Conservation (phyloP, 1,284 basidiomycete species). For the Cutaneotrichosporon cavernicola region DNA sequence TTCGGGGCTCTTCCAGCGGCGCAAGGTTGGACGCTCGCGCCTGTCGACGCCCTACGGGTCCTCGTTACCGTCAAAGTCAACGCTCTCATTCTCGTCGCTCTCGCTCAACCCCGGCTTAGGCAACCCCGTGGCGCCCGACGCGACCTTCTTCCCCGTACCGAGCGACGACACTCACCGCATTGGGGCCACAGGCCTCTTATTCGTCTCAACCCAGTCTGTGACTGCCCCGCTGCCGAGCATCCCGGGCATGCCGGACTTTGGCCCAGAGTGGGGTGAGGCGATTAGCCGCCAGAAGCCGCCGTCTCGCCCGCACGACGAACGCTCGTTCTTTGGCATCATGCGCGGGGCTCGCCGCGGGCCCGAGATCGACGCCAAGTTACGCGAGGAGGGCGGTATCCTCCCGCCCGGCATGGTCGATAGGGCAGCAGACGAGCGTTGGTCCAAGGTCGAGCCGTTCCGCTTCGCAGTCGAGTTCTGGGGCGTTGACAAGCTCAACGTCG, state of each 20-base stretch:
- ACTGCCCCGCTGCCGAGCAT: conserved; percentile 24
- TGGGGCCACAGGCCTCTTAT: conserved; percentile 66
- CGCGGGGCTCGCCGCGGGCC: conserved; percentile 34
- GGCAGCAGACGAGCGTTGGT: conserved; percentile 41
- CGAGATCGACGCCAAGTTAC: conserved; percentile 40
- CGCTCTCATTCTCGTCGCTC: conserved; percentile 25
- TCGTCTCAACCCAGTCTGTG: conserved; percentile 35
- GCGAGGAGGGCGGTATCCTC: conserved; percentile 24
- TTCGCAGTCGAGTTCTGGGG: conserved; percentile 89
- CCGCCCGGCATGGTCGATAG: conserved; percentile 23
- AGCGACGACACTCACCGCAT: conserved; percentile 73
- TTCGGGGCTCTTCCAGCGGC: conserved; percentile 25
- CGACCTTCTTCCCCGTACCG: conserved; percentile 67
- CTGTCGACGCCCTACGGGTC: conserved; percentile 9
- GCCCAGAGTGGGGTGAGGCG: conserved; percentile 33
- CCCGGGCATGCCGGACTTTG: conserved; percentile 44
- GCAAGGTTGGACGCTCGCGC: conserved; percentile 18
- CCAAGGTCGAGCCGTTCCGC: conserved; percentile 63
- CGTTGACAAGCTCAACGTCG: conserved; percentile 71
- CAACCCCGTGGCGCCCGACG: conserved; percentile 20
- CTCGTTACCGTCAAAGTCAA: conserved; percentile 1
- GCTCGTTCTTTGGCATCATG: conserved; percentile 53
- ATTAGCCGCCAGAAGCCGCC: conserved; percentile 21
- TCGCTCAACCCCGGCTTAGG: conserved; percentile 3
- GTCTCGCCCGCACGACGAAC: conserved; percentile 45